These are phyloP conservation scores for Paramecium primaurelia DNA, from an alignment of 73 alveolate species.

Conservation along the genomic window DNA sequence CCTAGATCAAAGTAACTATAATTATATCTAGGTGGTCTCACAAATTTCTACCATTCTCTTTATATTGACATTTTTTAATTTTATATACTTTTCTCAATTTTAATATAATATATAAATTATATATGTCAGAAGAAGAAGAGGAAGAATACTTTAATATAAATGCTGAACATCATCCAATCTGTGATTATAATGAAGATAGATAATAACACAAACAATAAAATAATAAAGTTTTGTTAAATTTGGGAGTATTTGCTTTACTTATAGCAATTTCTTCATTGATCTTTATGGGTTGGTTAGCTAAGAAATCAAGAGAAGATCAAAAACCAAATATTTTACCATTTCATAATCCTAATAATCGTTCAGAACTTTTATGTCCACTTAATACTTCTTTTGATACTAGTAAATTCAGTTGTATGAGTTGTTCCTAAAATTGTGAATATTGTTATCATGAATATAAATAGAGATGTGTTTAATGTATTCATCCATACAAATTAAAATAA, in stretches of 20 bases:
- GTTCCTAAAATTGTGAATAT: neutral
- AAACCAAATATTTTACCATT: neutral
- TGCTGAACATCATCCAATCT: neutral
- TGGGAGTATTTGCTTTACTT: neutral
- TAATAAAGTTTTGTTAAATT: neutral
- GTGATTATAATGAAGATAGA: neutral
- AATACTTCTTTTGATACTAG: neutral
- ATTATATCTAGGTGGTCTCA: slow-evolving; percentile 3
- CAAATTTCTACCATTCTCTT: slow-evolving; percentile 12
- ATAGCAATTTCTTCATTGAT: neutral
- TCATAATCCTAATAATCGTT: slow-evolving; percentile 4
- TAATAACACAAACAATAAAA: neutral
- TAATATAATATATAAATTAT: neutral
- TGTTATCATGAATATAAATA: neutral
- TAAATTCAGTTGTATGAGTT: neutral
- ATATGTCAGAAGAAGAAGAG: neutral
- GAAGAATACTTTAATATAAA: neutral
- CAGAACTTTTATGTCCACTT: neutral
- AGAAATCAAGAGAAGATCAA: slow-evolving; percentile 19
- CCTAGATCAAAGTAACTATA: slow-evolving; percentile 21
- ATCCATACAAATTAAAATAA: neutral
- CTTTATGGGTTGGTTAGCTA: neutral
- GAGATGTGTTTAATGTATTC: slow-evolving; percentile 9
- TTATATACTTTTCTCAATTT: neutral
- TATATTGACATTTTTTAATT: slow-evolving; percentile 1